phyloP scores from a whole-genome alignment of 1,284 basidiomycete genomes.

The Fereydounia khargensis region DNA sequence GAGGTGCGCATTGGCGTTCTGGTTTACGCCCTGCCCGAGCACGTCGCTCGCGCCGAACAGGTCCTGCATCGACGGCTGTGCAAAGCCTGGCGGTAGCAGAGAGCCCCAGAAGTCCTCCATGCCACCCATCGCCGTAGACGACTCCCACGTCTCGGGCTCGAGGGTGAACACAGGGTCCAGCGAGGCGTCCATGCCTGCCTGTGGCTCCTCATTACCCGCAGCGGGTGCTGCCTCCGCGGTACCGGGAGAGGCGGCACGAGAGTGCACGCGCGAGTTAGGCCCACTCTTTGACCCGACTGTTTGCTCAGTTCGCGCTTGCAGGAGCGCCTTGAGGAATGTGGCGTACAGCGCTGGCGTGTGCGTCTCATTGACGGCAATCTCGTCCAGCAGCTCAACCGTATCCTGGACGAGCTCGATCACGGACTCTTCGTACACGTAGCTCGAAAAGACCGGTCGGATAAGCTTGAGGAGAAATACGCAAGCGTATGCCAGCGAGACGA shows the following conservation, averaged over 20 bases:
- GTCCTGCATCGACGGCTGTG: conserved; percentile 26
- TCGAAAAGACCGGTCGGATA: conserved; percentile 74
- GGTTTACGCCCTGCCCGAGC: too few species aligned
- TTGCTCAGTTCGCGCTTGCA: conserved; percentile 44
- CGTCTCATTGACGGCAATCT: conserved; percentile 47
- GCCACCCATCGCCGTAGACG: conserved; percentile 12
- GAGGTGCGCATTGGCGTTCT: conserved; percentile 5
- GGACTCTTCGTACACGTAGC: conserved; percentile 67
- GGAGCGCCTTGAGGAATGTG: conserved; percentile 42
- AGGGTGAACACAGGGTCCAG: not conserved
- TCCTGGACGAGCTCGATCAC: conserved; percentile 73
- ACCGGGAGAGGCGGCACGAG: not conserved
- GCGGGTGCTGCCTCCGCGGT: not conserved
- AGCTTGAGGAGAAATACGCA: conserved; percentile 66
- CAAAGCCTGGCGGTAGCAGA: conserved; percentile 43
- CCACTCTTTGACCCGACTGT: conserved; percentile 30
- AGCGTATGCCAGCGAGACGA: conserved; percentile 85
- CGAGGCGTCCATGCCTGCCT: not conserved
- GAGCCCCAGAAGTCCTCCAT: conserved; percentile 46
- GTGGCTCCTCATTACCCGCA: not conserved
- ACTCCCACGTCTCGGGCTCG: not conserved
- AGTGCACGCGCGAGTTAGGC: conserved; percentile 14
- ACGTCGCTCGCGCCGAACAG: conserved; percentile 5
- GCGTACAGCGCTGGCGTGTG: conserved; percentile 52
- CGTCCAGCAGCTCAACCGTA: conserved; percentile 65